These are phyloP conservation scores for Cystobasidium pallidum DNA, from an alignment of 1,284 basidiomycete species.

Conservation along the genomic window DNA sequence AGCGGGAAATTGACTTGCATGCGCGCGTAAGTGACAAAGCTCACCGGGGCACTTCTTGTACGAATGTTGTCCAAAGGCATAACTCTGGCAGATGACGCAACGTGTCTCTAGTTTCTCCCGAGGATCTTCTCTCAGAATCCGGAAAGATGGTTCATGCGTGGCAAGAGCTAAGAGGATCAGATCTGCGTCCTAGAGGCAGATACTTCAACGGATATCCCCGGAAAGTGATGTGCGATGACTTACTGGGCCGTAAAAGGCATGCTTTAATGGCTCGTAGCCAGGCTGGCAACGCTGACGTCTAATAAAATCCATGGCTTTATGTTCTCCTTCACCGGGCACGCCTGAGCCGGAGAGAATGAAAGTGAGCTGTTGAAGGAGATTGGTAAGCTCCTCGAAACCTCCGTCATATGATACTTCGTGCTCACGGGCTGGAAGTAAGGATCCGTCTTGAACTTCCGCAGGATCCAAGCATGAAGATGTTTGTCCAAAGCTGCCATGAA, in stretches of 20 bases:
- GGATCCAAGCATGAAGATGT: slow-evolving; percentile 93
- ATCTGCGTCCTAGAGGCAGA: slow-evolving; percentile 79
- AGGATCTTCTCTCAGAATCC: slow-evolving; percentile 90
- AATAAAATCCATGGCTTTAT: slow-evolving; percentile 99
- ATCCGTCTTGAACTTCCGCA: slow-evolving; percentile 90
- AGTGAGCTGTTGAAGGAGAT: slow-evolving; percentile 64
- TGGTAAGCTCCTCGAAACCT: background rate
- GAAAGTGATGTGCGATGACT: slow-evolving; percentile 55
- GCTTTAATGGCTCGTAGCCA: slow-evolving; percentile 86
- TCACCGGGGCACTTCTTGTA: slow-evolving; percentile 19
- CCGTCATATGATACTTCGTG: background rate
- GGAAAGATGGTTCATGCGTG: slow-evolving; percentile 97
- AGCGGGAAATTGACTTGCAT: no score
- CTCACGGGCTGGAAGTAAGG: slow-evolving; percentile 81
- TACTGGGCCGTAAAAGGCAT: slow-evolving; percentile 96
- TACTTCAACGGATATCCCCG: no score
- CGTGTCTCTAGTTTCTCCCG: slow-evolving; percentile 12
- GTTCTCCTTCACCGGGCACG: slow-evolving; percentile 98
- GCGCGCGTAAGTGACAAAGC: background rate
- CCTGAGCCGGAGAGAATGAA: slow-evolving; percentile 96
- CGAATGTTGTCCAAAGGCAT: slow-evolving; percentile 6
- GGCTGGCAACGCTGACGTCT: slow-evolving; percentile 83
- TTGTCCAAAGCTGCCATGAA: slow-evolving; percentile 93
- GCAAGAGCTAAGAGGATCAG: slow-evolving; percentile 98
- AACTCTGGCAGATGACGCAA: slow-evolving; percentile 26